phyloP scores from a whole-genome alignment of 768 basidiomycete genomes.

The Polyporus arcularius region DNA sequence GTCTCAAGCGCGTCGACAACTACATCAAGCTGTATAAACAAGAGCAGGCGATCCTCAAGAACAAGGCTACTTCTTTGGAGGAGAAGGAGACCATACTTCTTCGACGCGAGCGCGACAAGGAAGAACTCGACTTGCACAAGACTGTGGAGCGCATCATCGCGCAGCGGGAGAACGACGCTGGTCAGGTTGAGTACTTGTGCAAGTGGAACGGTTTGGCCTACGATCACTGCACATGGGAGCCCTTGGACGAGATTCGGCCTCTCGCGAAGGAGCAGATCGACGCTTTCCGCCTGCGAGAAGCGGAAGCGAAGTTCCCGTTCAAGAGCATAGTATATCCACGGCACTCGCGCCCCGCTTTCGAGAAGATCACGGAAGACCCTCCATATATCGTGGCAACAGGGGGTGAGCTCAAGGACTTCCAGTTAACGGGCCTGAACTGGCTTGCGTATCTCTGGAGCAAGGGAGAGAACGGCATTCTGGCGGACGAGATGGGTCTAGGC shows the following conservation, averaged over 20 bases:
- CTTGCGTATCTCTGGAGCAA: constrained; percentile 95
- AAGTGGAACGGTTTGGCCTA: constrained; percentile 96
- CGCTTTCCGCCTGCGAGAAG: constrained; percentile 75
- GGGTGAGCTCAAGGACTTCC: constrained; percentile 94
- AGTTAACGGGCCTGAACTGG: constrained; percentile 98
- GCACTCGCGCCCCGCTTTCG: constrained; percentile 73
- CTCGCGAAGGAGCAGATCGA: constrained; percentile 80
- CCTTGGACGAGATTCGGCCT: constrained; percentile 72
- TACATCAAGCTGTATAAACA: constrained; percentile 91
- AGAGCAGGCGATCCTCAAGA: constrained; percentile 66
- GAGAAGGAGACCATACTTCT: constrained; percentile 88
- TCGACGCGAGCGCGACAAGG: constrained; percentile 88
- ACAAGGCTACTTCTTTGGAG: constrained; percentile 75
- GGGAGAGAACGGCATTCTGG: constrained; percentile 94
- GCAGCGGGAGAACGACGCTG: constrained; percentile 62
- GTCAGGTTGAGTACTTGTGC: constrained; percentile 85
- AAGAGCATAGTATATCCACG: constrained; percentile 73
- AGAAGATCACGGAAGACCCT: constrained; percentile 85
- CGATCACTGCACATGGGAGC: constrained; percentile 96
- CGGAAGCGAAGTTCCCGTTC: constrained; percentile 80
- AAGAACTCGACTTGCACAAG: constrained; percentile 89
- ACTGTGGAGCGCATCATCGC: constrained; percentile 89
- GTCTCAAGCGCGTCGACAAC: constrained; percentile 97
- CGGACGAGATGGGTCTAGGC: constrained; percentile 99
- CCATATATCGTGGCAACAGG: constrained; percentile 79